Percentiles rank a stretch among this genome's conserved stretches.
Conservation (phyloP, 371 early-diverging fungal genomes). For the Nematocida ausubeli region DNA sequence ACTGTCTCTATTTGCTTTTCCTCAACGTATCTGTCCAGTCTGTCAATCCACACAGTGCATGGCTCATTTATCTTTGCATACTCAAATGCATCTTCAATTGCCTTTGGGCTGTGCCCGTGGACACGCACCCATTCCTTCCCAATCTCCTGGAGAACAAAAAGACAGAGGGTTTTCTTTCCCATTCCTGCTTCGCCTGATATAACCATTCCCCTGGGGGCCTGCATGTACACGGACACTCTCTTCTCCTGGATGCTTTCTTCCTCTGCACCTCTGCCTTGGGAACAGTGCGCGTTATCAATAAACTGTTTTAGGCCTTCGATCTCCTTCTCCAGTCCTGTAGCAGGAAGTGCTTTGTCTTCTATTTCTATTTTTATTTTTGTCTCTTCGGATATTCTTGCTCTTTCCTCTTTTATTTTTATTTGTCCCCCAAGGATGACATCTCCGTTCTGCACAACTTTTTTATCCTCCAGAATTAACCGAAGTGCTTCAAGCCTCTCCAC, state of each 20-base stretch:
- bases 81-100: conserved; percentile 30
- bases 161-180: conserved; percentile 40
- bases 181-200: conserved; percentile 28
- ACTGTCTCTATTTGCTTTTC: conserved; percentile 7
- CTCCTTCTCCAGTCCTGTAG: conserved; percentile 36
- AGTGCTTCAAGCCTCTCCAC: conserved; percentile 34
- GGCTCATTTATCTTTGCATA: conserved; percentile 55
- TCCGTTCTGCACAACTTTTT: conserved; percentile 1
- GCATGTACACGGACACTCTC: background rate
- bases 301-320: background rate
- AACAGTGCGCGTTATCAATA: conserved; percentile 3
- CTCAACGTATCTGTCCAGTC: conserved; percentile 18
- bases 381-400: background rate
- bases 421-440: conserved; percentile 16
- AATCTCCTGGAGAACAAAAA: conserved; percentile 6
- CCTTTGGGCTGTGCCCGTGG: background rate
- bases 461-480: conserved; percentile 29
- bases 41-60: conserved; percentile 54
- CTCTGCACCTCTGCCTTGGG: background rate
- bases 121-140: conserved; percentile 40
- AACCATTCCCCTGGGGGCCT: background rate
- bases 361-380: conserved; percentile 38
- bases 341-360: background rate
- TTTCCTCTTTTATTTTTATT: conserved; percentile 3
- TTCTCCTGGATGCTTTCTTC: background rate